Evolutionary conservation across 129 eudicot genomes (phyloP).

Genomic region (Erigeron canadensis): DNA sequence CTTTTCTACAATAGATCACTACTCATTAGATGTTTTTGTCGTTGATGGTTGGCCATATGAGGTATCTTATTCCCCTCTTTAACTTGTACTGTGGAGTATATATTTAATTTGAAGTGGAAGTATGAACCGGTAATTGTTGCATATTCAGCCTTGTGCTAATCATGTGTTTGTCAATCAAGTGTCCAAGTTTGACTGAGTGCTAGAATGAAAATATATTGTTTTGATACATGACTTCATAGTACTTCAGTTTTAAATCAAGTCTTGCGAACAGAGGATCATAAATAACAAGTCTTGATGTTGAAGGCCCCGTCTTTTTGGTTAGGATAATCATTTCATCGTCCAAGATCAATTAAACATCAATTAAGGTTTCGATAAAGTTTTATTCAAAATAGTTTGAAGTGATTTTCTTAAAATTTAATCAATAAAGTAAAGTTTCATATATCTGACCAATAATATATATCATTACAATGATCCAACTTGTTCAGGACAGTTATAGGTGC

Average conservation of each 20-base stretch:
- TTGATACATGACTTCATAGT: constrained; percentile 2
- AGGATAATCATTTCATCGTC: constrained; percentile 8
- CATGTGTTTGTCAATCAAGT: not conserved
- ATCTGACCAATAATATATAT: not conserved
- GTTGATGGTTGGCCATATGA: constrained; percentile 97
- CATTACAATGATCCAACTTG: not conserved
- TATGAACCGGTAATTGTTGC: not conserved
- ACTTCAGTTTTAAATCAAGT: constrained; percentile 8
- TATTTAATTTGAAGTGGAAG: constrained; percentile 17
- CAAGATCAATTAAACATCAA: not conserved
- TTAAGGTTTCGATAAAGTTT: not conserved
- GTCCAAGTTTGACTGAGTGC: constrained; percentile 12
- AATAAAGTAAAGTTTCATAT: constrained; percentile 6
- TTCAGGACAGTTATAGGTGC: not conserved
- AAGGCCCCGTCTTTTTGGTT: not conserved
- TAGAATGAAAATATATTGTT: not conserved
- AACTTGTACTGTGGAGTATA: constrained; percentile 2
- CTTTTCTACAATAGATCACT: constrained; percentile 88
- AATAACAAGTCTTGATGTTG: constrained; percentile 1
- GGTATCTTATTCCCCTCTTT: constrained; percentile 39
- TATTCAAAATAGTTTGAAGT: not conserved
- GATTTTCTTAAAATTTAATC: not conserved
- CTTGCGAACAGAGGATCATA: not conserved
- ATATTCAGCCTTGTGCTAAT: not conserved
- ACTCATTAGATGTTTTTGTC: constrained; percentile 94